These are phyloP conservation scores for Boletus bicolor DNA, from an alignment of 768 basidiomycete species.

Conservation along the genomic window DNA sequence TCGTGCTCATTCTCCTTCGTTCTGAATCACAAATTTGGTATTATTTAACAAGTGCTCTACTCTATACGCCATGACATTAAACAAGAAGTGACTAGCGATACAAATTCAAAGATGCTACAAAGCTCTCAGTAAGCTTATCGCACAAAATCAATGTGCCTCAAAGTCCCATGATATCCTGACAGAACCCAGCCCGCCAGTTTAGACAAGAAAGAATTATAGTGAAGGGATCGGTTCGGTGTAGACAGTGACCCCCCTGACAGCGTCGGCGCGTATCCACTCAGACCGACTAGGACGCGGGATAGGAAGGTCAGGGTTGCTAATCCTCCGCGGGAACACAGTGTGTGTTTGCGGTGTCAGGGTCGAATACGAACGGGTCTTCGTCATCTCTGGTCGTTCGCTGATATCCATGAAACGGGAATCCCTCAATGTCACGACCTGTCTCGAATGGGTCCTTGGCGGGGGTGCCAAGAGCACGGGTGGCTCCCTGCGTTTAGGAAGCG, in stretches of 20 bases:
- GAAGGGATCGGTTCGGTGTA: constrained; percentile 17
- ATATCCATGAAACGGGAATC: constrained; percentile 35
- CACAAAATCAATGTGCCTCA: neutral
- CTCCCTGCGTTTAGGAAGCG: constrained; percentile 21
- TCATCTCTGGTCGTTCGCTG: constrained; percentile 29
- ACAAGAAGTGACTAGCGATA: constrained; percentile 14
- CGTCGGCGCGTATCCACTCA: constrained; percentile 52
- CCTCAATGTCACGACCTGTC: constrained; percentile 13
- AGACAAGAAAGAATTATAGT: constrained; percentile 9
- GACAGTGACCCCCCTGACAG: constrained; percentile 24
- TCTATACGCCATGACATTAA: neutral
- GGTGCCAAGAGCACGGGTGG: constrained; percentile 26
- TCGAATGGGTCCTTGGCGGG: constrained; percentile 32
- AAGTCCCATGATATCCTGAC: neutral
- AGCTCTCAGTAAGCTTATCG: neutral
- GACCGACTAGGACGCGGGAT: constrained; percentile 51
- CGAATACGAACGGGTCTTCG: constrained; percentile 18
- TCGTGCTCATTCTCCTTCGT: constrained; percentile 3
- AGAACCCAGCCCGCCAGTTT: constrained; percentile 4
- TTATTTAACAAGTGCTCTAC: constrained; percentile 8
- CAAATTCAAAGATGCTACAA: constrained; percentile 3
- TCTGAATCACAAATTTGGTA: constrained; percentile 4
- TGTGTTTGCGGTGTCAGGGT: constrained; percentile 12
- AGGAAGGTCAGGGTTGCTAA: constrained; percentile 50
- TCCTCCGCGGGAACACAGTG: constrained; percentile 38